Evolutionary conservation across 805 yeast genomes (phyloP), one percentile per base, ranked within the genome.

Genomic region (Lachancea mirantina): DNA sequence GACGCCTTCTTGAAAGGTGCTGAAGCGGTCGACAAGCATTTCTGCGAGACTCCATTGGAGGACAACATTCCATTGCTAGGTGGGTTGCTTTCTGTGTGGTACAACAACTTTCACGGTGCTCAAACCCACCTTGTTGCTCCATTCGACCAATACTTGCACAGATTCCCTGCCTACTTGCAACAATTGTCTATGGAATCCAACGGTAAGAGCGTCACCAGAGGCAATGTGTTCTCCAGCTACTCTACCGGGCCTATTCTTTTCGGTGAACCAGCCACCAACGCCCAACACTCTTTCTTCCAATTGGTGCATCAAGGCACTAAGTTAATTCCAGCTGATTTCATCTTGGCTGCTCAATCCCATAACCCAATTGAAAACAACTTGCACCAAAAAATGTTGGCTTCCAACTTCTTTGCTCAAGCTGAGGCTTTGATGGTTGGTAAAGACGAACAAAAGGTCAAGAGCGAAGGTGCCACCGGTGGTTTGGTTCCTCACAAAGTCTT

Each of bases 271-370:
- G 92, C 95, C 43, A 92, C 98, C 40, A 92, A 92, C 63, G 94
- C 98, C 35, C 98, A 92, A 71, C 98, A 92, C 68, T 88, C 96
- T 20, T 92, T 92, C 82, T 92, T 92, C 89, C 98, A 92, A 70
- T 76, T 92, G 65, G 95, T 92, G 39, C 98, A 92, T 69, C 98
- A 92, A 71, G 98, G 98, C 61, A 87, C 97, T 46, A 92, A 92
- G 70, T 70, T 88, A 60, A 92, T 92, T 49, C 98, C 98, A 52
- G 69, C 97, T 22, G 98, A 92, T 64, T 92, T 92, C 70, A 85
- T 92, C 57, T 65, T 92, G 49, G 96, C 97, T 52, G 97, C 98
- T 36, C 78, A 85, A 69, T 84, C 96, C 34, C 97, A 92, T 71
- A 92, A 92, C 78, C 98, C 97, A 56, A 80, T 89, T 52, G 94